Conservation (phyloP, 1,284 basidiomycete species). For the Trametes versicolor region DNA sequence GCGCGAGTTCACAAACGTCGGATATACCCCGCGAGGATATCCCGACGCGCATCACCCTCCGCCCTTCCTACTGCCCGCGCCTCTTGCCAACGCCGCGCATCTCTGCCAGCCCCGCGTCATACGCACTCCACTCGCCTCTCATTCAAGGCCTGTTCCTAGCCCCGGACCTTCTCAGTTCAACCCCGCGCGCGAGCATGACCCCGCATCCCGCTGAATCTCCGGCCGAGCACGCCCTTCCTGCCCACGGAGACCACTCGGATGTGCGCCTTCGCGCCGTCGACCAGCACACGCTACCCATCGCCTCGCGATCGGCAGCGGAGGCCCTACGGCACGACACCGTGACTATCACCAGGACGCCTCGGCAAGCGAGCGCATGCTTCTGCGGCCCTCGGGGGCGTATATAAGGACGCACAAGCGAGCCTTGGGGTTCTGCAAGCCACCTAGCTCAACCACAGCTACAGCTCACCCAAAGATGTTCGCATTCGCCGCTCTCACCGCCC, state of each 20-base stretch:
- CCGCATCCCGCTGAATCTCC: slow-evolving; percentile 32
- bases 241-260: slow-evolving; percentile 16
- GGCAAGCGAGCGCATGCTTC: not conserved
- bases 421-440: slow-evolving; percentile 25
- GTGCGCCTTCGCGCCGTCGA: not conserved
- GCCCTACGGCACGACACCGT: slow-evolving; percentile 1
- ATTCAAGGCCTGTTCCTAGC: slow-evolving; percentile 18
- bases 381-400: slow-evolving; percentile 18
- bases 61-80: not conserved
- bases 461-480: slow-evolving; percentile 37
- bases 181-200: slow-evolving; percentile 26
- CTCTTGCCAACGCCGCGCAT: not conserved
- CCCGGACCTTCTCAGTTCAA: slow-evolving; percentile 24
- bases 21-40: slow-evolving; percentile 34
- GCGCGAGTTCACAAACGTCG: slow-evolving; percentile 29
- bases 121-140: not conserved
- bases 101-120: slow-evolving; percentile 20
- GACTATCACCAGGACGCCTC: slow-evolving; percentile 2
- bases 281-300: not conserved
- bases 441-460: slow-evolving; percentile 19
- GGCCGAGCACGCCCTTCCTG: slow-evolving; percentile 1
- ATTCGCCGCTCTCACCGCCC: slow-evolving; percentile 39
- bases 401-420: slow-evolving; percentile 16
- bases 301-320: not conserved
- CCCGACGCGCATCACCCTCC: slow-evolving; percentile 26